phyloP scores from a whole-genome alignment of 805 yeast genomes.

The Cyberlindnera subsufficiens region DNA sequence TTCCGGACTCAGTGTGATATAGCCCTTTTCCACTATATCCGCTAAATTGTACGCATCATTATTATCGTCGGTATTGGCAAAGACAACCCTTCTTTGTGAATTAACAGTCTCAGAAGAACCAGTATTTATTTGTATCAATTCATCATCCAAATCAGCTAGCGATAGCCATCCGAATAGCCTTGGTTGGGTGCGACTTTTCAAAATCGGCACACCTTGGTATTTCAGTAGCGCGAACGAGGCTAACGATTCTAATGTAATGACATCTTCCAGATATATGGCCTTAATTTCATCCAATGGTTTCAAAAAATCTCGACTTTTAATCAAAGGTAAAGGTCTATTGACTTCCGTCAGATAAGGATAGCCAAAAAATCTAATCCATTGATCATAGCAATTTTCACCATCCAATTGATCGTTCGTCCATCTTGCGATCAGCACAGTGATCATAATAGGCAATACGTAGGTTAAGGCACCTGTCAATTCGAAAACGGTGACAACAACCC shows the following conservation, averaged over 20 bases:
- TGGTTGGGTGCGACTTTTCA: conserved; percentile 29
- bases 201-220: conserved; percentile 39
- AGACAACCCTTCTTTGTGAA: background rate
- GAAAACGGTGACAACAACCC: conserved; percentile 74
- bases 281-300: conserved; percentile 23
- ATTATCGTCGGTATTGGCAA: too few species aligned
- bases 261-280: conserved; percentile 28
- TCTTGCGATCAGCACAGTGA: conserved; percentile 70
- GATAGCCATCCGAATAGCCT: conserved; percentile 39
- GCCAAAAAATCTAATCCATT: conserved; percentile 37
- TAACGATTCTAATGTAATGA: conserved; percentile 23
- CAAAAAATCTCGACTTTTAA: conserved; percentile 30
- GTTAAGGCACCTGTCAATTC: conserved; percentile 84
- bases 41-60: background rate
- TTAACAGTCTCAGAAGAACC: background rate
- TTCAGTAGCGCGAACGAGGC: conserved; percentile 13
- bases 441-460: conserved; percentile 81
- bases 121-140: conserved; percentile 12
- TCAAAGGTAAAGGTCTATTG: conserved; percentile 34
- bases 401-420: conserved; percentile 61
- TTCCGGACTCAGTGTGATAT: conserved; percentile 12
- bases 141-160: conserved; percentile 29
- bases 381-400: conserved; percentile 60
- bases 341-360: conserved; percentile 39
- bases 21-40: conserved; percentile 16